These are phyloP conservation scores for Herpetospermum pedunculosum DNA, from an alignment of 306 rosid species.

Conservation along the genomic window DNA sequence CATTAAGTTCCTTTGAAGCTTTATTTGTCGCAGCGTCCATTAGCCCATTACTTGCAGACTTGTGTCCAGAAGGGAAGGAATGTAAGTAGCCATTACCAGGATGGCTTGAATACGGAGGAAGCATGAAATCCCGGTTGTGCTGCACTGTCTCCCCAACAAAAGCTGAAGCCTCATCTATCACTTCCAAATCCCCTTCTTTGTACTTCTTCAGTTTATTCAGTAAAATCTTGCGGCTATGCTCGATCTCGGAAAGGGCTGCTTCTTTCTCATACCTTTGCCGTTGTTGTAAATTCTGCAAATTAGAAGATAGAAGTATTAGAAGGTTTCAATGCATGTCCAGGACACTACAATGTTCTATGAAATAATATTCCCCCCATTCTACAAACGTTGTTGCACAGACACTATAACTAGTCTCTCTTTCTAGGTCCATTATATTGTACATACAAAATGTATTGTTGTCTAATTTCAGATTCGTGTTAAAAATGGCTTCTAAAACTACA, in stretches of 20 bases:
- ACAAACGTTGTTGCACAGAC: not conserved
- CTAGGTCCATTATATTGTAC: not conserved
- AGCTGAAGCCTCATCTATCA: constrained; percentile 73
- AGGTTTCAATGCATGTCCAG: not conserved
- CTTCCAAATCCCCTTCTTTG: constrained; percentile 70
- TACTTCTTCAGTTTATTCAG: constrained; percentile 65
- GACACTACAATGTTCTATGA: not conserved
- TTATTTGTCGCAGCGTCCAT: constrained; percentile 23
- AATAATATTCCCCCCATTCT: not conserved
- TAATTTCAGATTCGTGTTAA: not conserved
- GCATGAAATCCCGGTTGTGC: constrained; percentile 59
- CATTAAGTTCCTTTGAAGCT: constrained; percentile 21
- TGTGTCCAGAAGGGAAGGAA: constrained; percentile 28
- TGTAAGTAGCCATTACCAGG: constrained; percentile 41
- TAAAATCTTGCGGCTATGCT: constrained; percentile 69
- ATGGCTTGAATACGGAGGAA: constrained; percentile 78
- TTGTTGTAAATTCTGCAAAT: constrained; percentile 52
- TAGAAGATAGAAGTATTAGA: not conserved
- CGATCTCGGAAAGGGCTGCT: constrained; percentile 79
- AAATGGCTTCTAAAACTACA: not conserved
- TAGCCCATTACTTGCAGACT: constrained; percentile 43
- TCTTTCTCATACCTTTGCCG: constrained; percentile 70
- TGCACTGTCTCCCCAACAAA: constrained; percentile 87
- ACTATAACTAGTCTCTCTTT: not conserved
- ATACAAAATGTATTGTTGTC: not conserved